phyloP scores from a whole-genome alignment of 2,329 filamentous ascomycete genomes.

The Raffaelea albimanens region DNA sequence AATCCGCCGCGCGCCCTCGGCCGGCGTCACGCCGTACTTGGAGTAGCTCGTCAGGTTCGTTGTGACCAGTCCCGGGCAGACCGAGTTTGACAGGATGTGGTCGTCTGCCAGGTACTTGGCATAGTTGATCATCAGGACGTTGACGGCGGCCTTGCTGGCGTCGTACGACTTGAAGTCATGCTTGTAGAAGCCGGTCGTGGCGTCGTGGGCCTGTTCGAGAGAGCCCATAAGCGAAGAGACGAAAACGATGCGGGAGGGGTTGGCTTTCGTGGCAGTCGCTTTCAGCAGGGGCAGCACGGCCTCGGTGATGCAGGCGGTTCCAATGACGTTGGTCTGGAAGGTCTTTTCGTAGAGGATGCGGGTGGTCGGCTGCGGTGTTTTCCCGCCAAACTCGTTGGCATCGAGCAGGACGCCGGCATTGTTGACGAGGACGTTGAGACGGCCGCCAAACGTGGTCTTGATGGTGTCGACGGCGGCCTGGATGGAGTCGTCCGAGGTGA shows the following conservation, averaged over 20 bases:
- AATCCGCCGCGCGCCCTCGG: constrained; percentile 19
- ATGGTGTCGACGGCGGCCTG: too few species aligned
- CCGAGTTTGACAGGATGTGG: constrained; percentile 22
- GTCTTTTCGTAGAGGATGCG: constrained; percentile 6
- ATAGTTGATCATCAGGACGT: constrained; percentile 16
- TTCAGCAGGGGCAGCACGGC: constrained; percentile 22
- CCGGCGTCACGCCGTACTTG: constrained; percentile 10
- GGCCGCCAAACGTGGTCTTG: too few species aligned
- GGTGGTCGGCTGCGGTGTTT: neutral
- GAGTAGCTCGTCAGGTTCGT: constrained; percentile 16
- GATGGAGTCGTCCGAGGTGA: neutral
- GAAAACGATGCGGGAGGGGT: constrained; percentile 10
- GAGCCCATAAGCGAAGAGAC: constrained; percentile 14
- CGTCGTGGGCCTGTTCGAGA: constrained; percentile 11
- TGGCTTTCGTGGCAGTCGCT: constrained; percentile 11
- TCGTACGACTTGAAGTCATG: constrained; percentile 10
- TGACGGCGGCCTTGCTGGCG: constrained; percentile 16
- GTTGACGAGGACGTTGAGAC: neutral
- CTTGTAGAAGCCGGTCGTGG: neutral
- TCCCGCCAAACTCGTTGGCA: too few species aligned
- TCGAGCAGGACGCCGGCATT: neutral
- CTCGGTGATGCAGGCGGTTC: constrained; percentile 17
- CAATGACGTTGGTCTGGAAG: constrained; percentile 22
- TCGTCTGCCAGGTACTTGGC: too few species aligned
- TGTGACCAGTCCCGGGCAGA: constrained; percentile 24